phyloP scores from a whole-genome alignment of 306 rosid genomes.

The Cucurbita ficifolia region DNA sequence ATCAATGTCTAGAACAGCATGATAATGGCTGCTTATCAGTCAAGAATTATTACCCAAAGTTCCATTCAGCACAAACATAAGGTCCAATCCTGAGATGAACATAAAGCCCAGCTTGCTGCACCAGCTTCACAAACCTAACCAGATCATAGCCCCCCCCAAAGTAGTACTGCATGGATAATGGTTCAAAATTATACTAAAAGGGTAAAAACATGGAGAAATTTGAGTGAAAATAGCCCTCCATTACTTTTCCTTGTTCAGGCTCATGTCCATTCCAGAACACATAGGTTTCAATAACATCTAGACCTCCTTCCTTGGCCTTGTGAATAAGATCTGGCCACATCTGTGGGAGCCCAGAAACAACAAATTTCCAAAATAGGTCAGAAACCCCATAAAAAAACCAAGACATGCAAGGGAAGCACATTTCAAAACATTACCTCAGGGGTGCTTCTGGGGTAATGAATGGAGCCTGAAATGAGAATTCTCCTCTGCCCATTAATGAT shows the following conservation, averaged over 20 bases:
- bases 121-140: conserved; percentile 76
- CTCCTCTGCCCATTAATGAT: conserved; percentile 79
- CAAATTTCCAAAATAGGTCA: neutral
- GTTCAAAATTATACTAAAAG: neutral
- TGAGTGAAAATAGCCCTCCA: conserved; percentile 12
- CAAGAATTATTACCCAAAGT: conserved; percentile 55
- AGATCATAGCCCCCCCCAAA: conserved; percentile 88
- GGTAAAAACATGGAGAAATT: neutral
- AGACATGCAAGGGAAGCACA: conserved; percentile 21
- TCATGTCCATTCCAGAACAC: conserved; percentile 99
- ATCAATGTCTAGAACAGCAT: neutral
- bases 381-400: neutral
- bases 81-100: conserved; percentile 95
- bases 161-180: conserved; percentile 44
- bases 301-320: conserved; percentile 94
- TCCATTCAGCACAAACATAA: conserved; percentile 98
- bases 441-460: conserved; percentile 96
- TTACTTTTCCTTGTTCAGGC: conserved; percentile 83
- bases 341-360: conserved; percentile 24
- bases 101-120: conserved; percentile 86
- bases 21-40: too few species aligned
- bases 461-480: conserved; percentile 89
- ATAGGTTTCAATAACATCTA: conserved; percentile 93
- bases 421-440: conserved; percentile 64
- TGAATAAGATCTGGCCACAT: conserved; percentile 99